Base-by-base conservation (phyloP, 2,329 filamentous ascomycete species). In the Rhynchosporium secalis region DNA sequence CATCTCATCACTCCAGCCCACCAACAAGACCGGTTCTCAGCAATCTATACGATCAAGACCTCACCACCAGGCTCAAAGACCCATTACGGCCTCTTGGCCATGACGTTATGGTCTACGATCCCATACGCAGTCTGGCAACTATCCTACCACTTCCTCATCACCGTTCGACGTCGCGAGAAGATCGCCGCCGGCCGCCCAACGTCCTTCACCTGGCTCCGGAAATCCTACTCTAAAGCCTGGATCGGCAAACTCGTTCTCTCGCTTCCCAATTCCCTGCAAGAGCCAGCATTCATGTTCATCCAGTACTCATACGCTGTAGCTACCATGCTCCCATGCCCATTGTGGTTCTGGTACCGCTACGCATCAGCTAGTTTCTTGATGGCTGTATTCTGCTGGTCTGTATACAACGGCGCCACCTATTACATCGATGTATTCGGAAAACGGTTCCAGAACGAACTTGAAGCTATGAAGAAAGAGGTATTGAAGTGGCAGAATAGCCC, bases 391-490 rank as follows among this genome's bases (percentile, higher is more conserved):
- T 82, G 86, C 48, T 97, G 93, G 92, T 96, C 91, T 70, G 89
- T 97, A 61, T 96, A 97, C 79, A 99, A 99, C 70, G 95, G 95
- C 38, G 92, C 95, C 20, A 98, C 93, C 0, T 99, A 90, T 76
- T 99, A 99, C 77, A 98, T 99, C 72, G 95, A 99, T 71, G 91
- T 98, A 1, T 99, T 98, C 74, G 95, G 96, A 59, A 96, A 91
- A 71, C 86, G 93, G 2, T 98, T 99, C 81, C 92, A 99, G 79
- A 96, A 94, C 73, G 95, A 99, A 76, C 81, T 99, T 12, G 93
- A 99, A 74, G 84, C 88, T 58, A 84, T 99, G 78, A 93, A 90
- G 77, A 86, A 20, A 28, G 36, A 45, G 26, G 92, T 99, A 8
- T 84, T 88, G 51, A 94, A 92, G 74, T 96, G 92, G 91, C 92